phyloP scores from a whole-genome alignment of 2,329 filamentous ascomycete species.

The Magnaporthiopsis rhizophila region DNA sequence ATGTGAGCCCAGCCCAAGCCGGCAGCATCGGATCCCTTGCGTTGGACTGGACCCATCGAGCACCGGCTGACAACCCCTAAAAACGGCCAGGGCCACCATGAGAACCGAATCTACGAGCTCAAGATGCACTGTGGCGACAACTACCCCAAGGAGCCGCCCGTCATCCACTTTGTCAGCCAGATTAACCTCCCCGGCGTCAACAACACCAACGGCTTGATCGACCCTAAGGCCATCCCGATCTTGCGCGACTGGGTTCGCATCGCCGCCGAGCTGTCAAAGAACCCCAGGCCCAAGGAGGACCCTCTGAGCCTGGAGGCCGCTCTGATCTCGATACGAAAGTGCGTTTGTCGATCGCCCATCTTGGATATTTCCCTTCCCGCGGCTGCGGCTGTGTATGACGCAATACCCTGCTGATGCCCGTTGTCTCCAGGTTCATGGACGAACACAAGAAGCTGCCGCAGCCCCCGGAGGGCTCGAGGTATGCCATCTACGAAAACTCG shows the following conservation, averaged over 20 bases:
- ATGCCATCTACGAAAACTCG: constrained; percentile 22
- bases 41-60: background rate
- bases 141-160: constrained; percentile 84
- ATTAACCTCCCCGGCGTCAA: constrained; percentile 97
- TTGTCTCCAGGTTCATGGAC: constrained; percentile 74
- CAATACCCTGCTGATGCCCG: constrained; percentile 6
- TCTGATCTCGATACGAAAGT: constrained; percentile 26
- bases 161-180: constrained; percentile 86
- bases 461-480: constrained; percentile 71
- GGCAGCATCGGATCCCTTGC: background rate
- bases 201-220: constrained; percentile 70
- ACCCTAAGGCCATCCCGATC: constrained; percentile 75
- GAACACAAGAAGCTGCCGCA: constrained; percentile 94
- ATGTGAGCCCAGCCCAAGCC: constrained; percentile 51
- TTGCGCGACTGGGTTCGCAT: constrained; percentile 86
- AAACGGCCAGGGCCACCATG: constrained; percentile 61
- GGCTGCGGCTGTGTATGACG: too few species aligned
- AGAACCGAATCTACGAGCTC: constrained; percentile 98
- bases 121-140: constrained; percentile 89
- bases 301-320: constrained; percentile 26
- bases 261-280: constrained; percentile 64
- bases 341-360: constrained; percentile 8
- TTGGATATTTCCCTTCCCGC: background rate
- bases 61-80: constrained; percentile 8
- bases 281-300: constrained; percentile 23